A percentile compares a stretch with the other conserved stretches of the same genome.
Evolutionary conservation across 2,329 filamentous ascomycete genomes (phyloP).

Genomic region (Neonectria sp.): DNA sequence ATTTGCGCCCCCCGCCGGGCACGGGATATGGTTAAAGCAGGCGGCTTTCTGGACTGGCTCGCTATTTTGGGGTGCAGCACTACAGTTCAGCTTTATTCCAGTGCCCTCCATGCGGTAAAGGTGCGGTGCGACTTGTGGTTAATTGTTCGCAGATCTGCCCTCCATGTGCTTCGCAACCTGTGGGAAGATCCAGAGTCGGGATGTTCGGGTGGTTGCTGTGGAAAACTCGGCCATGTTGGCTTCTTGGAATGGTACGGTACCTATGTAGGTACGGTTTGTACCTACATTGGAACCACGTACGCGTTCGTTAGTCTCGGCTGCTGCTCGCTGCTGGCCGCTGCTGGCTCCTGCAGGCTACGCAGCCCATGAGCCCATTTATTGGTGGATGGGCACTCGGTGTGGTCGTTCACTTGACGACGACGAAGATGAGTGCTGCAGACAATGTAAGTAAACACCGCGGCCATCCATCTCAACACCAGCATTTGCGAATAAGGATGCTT

Average conservation of each 20-base stretch:
- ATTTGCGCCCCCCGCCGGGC: constrained; percentile 3
- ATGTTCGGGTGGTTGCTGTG: constrained; percentile 15
- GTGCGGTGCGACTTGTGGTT: constrained; percentile 5
- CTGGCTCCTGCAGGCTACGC: constrained; percentile 26
- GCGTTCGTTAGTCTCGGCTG: constrained; percentile 11
- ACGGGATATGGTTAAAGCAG: constrained; percentile 20
- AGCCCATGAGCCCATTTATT: constrained; percentile 21
- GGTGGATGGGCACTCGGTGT: constrained; percentile 5
- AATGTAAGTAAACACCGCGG: constrained; percentile 12
- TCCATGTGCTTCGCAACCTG: too few relatives aligned
- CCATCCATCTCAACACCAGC: constrained; percentile 2
- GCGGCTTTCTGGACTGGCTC: constrained; percentile 1
- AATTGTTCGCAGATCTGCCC: not conserved
- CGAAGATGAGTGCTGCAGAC: not conserved
- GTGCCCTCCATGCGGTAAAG: not conserved
- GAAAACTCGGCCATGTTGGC: constrained; percentile 2
- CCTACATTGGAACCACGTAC: constrained; percentile 15
- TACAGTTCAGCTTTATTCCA: constrained; percentile 10
- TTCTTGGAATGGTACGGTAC: constrained; percentile 13
- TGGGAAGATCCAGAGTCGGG: not conserved
- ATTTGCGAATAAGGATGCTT: not conserved
- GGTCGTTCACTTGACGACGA: constrained; percentile 28
- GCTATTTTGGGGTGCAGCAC: constrained; percentile 23
- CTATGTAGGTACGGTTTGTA: constrained; percentile 23
- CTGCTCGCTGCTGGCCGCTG: constrained; percentile 7